Evolutionary conservation across 768 basidiomycete species (phyloP), one percentile per base, ranked within the genome.

Genomic region (Xerocomellus chrysenteron): DNA sequence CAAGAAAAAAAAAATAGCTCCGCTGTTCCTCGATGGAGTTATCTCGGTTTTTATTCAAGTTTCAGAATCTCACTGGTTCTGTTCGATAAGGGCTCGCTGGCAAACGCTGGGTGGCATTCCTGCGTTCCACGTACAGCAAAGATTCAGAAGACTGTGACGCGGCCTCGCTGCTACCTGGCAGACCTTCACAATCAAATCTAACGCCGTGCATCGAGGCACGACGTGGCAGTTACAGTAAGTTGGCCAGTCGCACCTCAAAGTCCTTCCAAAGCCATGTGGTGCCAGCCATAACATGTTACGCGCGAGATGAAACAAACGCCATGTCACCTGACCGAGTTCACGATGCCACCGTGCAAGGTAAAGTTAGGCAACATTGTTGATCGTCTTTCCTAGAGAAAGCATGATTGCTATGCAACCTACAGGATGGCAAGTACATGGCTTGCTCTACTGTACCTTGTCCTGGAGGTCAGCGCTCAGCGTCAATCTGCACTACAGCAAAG

Each of bases 361-460:
- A 28, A 28, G 26, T 28, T 28, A 28, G 42, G 19, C 28, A 26
- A 41, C 43, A 10, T 47, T 44, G 52, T 62, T 49, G 39, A 41
- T 30, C 4, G 46, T 12, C 19, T 4, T 45, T 50, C 30, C 30
- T 43, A 21, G 11, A 28, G 17, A 24, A 3, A 24, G 13, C 17
- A 12, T 19, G 51, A 55, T 63, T 26, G 16, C 26, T 2, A 50
- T n/a, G 50, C 37, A 17, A 45, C 43, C 40, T 32, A 68, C 65
- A 66, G 65, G 57, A 67, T 66, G 65, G 63, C 51, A 5, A 2
- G 40, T 21, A 40, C 13, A 30, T 52, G 51, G 51, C 40, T 54
- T 36, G 58, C 45, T 55, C n/a, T 52, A 4, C 45, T 55, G 16
- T 52, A 4, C n/a, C 17, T 8, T 14, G 7, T 55, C 10, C 4